These are phyloP conservation scores for Patellifolia procumbens DNA, from an alignment of 179 eudicot genomes.

Conservation along the genomic window DNA sequence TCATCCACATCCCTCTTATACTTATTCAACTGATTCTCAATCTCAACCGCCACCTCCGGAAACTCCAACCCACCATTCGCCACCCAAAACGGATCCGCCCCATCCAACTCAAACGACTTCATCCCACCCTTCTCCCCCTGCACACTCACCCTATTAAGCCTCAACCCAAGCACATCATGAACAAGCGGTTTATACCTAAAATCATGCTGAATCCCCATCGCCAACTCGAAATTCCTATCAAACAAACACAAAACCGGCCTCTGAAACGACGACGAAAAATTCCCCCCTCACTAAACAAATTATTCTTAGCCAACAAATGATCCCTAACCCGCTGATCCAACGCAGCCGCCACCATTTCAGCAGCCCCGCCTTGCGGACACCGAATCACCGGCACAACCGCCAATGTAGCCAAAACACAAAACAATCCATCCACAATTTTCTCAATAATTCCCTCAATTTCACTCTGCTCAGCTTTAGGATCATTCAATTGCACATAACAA, in stretches of 20 bases:
- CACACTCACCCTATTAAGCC: slow-evolving; percentile 78
- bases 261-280: slow-evolving; percentile 61
- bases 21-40: slow-evolving; percentile 81
- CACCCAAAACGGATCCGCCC: slow-evolving; percentile 76
- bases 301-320: slow-evolving; percentile 84
- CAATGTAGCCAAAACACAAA: slow-evolving; percentile 83
- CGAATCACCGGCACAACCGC: slow-evolving; percentile 82
- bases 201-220: slow-evolving; percentile 87
- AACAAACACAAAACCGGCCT: slow-evolving; percentile 85
- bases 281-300: slow-evolving; percentile 85
- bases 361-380: slow-evolving; percentile 85
- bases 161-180: slow-evolving; percentile 88
- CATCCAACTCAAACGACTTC: slow-evolving; percentile 78
- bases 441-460: slow-evolving; percentile 82
- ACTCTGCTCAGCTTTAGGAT: slow-evolving; percentile 78
- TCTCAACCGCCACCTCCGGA: slow-evolving; percentile 95
- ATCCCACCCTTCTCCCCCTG: slow-evolving; percentile 83
- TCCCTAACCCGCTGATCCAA: slow-evolving; percentile 87
- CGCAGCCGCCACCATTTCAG: slow-evolving; percentile 86
- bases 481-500: slow-evolving; percentile 83
- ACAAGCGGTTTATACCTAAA: slow-evolving; percentile 93
- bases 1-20: slow-evolving; percentile 93
- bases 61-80: slow-evolving; percentile 82
- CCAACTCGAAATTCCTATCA: slow-evolving; percentile 84
- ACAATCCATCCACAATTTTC: slow-evolving; percentile 73